These are phyloP conservation scores for Fraxinus cuspidata DNA, from an alignment of 257 asterid genomes.

Conservation along the genomic window DNA sequence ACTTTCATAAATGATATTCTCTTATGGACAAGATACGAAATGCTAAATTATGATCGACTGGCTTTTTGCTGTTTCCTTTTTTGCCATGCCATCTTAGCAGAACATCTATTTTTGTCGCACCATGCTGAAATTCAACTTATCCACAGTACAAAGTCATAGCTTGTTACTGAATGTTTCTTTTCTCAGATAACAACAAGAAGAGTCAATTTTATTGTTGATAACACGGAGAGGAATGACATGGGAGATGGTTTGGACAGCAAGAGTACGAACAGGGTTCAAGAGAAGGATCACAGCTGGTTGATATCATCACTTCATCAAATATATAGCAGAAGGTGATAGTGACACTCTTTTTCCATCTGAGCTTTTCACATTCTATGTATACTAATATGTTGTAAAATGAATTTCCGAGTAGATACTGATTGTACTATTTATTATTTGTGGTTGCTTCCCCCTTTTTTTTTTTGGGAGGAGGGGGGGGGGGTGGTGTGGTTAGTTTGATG, in stretches of 20 bases:
- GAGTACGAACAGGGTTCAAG: conserved; percentile 55
- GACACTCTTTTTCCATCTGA: conserved; percentile 24
- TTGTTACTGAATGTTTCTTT: conserved; percentile 27
- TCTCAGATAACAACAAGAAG: conserved; percentile 89
- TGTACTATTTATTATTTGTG: conserved; percentile 22
- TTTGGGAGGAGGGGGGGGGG: too few species aligned
- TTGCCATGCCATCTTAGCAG: conserved; percentile 4
- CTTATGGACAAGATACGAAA: conserved; percentile 8
- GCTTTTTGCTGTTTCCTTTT: conserved; percentile 14
- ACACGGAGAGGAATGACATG: conserved; percentile 45
- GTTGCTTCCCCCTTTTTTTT: conserved; percentile 2
- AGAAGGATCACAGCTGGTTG: conserved; percentile 92
- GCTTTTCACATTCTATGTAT: conserved; percentile 25
- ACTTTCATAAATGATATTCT: not conserved
- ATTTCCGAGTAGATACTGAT: conserved; percentile 18
- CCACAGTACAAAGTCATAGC: not conserved
- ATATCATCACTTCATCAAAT: conserved; percentile 94
- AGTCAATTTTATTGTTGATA: conserved; percentile 86
- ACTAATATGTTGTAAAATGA: conserved; percentile 11
- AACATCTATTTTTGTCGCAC: conserved; percentile 14
- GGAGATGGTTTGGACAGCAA: conserved; percentile 55
- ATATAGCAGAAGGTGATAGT: conserved; percentile 92
- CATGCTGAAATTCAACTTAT: conserved; percentile 24
- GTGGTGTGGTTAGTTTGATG: too few species aligned
- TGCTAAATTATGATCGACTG: conserved; percentile 14